Conservation (phyloP, 2,329 filamentous ascomycete genomes). For the Lachnellula hyalina region DNA sequence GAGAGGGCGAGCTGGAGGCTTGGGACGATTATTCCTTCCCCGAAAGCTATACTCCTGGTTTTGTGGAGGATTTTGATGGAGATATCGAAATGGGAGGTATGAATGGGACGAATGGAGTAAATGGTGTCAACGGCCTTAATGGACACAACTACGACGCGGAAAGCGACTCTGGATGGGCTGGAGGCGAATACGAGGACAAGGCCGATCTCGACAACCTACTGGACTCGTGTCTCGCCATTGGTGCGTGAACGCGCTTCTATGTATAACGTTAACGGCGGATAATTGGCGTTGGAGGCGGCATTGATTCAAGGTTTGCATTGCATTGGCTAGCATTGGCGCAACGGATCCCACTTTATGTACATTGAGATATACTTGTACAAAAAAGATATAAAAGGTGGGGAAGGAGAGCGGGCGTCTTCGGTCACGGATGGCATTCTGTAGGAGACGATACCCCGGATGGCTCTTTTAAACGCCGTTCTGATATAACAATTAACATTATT, state of each 20-base stretch:
- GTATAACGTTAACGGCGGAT: slow-evolving; percentile 6
- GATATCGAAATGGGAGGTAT: slow-evolving; percentile 32
- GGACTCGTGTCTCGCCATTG: slow-evolving; percentile 31
- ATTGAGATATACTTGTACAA: slow-evolving; percentile 18
- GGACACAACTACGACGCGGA: slow-evolving; percentile 48
- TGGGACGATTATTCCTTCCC: slow-evolving; percentile 51
- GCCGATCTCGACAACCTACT: slow-evolving; percentile 50
- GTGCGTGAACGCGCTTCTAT: slow-evolving; percentile 14
- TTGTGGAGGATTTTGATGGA: slow-evolving; percentile 32
- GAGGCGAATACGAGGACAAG: slow-evolving; percentile 47
- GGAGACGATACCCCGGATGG: slow-evolving; percentile 25
- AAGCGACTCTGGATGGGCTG: slow-evolving; percentile 58
- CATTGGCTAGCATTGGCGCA: slow-evolving; percentile 18
- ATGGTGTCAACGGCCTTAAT: slow-evolving; percentile 44
- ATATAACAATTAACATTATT: neutral
- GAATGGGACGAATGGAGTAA: slow-evolving; percentile 35
- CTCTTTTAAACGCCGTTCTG: neutral
- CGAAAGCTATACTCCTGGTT: slow-evolving; percentile 28
- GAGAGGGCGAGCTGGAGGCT: slow-evolving; percentile 70
- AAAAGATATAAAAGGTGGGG: slow-evolving; percentile 8
- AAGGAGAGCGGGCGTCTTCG: slow-evolving; percentile 17
- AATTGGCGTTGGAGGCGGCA: slow-evolving; percentile 18
- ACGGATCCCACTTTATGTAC: slow-evolving; percentile 13
- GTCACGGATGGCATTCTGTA: slow-evolving; percentile 15
- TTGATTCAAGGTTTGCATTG: slow-evolving; percentile 13